Percentiles rank a stretch among this genome's conserved stretches.
phyloP scores from a whole-genome alignment of 768 basidiomycete species.

The Boletus vinaceobasis region DNA sequence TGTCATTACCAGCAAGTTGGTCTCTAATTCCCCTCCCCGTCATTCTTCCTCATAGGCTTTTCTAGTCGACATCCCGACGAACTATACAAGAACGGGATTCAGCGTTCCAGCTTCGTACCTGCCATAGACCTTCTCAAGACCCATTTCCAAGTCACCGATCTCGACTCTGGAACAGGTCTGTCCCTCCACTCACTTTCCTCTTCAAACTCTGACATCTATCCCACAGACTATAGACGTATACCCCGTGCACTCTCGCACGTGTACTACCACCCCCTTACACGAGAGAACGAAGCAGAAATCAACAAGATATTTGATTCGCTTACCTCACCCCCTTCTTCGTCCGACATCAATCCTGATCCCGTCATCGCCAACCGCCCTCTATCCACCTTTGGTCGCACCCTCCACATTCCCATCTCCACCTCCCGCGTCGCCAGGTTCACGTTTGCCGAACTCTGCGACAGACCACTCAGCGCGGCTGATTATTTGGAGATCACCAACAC shows the following conservation, averaged over 20 bases:
- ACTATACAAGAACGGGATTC: conserved; percentile 98
- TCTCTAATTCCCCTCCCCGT: background rate
- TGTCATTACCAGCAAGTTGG: conserved; percentile 97
- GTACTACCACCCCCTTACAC: conserved; percentile 80
- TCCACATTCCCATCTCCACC: conserved; percentile 77
- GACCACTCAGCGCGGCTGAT: conserved; percentile 90
- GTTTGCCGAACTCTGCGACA: conserved; percentile 84
- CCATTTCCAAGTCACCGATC: conserved; percentile 82
- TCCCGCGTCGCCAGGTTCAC: conserved; percentile 78
- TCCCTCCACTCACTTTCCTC: conserved; percentile 11
- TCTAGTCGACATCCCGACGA: conserved; percentile 93
- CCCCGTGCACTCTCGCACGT: conserved; percentile 92
- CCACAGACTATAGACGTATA: conserved; percentile 87
- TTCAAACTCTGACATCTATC: background rate
- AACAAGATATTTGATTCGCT: conserved; percentile 80
- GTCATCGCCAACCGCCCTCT: conserved; percentile 61
- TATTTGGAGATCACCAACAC: conserved; percentile 90
- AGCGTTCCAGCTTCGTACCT: conserved; percentile 90
- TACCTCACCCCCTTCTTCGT: conserved; percentile 46
- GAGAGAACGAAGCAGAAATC: conserved; percentile 65
- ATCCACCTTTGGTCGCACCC: conserved; percentile 85
- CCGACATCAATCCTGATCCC: conserved; percentile 37
- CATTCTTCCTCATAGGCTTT: background rate
- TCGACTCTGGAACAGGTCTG: conserved; percentile 90
- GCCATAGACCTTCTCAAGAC: conserved; percentile 91